phyloP scores from a whole-genome alignment of 495 filamentous ascomycete species.

The Aspergillus sparsus region DNA sequence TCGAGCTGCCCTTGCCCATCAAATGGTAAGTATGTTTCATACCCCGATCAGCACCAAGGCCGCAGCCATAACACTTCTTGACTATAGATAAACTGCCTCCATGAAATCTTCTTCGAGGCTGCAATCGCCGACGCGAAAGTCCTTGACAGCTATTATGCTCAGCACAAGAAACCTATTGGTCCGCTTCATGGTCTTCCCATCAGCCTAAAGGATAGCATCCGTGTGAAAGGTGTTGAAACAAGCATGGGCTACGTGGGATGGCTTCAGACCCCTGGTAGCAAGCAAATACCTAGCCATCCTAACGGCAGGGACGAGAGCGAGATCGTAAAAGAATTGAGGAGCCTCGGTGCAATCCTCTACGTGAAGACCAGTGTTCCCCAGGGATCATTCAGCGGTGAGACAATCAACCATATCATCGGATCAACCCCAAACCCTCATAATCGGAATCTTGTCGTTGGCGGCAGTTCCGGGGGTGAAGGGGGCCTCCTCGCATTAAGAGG shows the following conservation, averaged over 20 bases:
- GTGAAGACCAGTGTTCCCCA: not conserved
- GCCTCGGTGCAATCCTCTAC: conserved; percentile 3
- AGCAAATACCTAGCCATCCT: not conserved
- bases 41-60: no score
- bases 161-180: not conserved
- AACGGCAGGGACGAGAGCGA: not conserved
- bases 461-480: no score
- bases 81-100: no score
- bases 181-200: not conserved
- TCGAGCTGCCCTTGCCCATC: not conserved
- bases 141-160: not conserved
- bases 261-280: not conserved
- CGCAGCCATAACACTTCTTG: no score
- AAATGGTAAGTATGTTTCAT: not conserved
- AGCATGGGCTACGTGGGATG: not conserved
- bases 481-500: no score
- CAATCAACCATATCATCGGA: no score
- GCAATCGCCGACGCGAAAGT: no score
- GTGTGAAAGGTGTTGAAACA: not conserved
- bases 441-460: no score
- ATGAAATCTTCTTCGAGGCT: no score
- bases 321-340: not conserved
- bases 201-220: not conserved
- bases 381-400: not conserved
- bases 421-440: no score